Evolutionary conservation across 805 yeast genomes (phyloP), one percentile per base, ranked within the genome.

Genomic region (Teunomyces cretensis): DNA sequence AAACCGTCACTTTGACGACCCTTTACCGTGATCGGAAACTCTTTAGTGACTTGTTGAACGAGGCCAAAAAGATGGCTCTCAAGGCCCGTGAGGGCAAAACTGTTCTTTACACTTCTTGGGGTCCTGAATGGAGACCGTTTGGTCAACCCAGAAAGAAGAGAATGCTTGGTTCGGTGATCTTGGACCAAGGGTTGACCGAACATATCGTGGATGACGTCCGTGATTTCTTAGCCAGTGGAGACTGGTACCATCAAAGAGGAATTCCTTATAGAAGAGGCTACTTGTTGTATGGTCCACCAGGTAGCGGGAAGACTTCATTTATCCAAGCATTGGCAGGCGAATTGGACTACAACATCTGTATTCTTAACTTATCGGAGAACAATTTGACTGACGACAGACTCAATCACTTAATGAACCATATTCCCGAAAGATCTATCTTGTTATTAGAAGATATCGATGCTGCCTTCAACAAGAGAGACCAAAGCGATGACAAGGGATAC

Each of bases 51-150:
- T 70, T 94, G 49, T 72, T 94, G 43, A 76, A 75, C 13, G 98
- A 94, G 57, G 98, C 98, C 2, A 88, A 91, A 56, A 67, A 73
- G 31, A 67, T 88, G 70, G 98, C 98, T 0, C 74, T 90, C 60
- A 81, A 80, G 55, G 76, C 84, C 26, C 84, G 86, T 48, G 96
- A 89, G 60, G 98, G 99, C 6, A 92, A 90, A 60, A 94, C 98
- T 0, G 98, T 94, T 6, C 69, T 94, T 4, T 94, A 80, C 64
- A 88, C 97, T 3, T 86, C 96, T 9, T 92, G 94, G 88, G 99
- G 98, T 0, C 96, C 96, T 24, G 99, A 94, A 60, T 94, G 99
- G 99, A 76, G 98, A 58, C 96, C 96, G 4, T 94, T 94, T 71
- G 99, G 99, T 2, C 91, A 84, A 61, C 98, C 99, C 1, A 77